A percentile compares a stretch with the other conserved stretches of the same genome.
Conservation (phyloP, 2,329 filamentous ascomycete species). For the Alternaria rosae region DNA sequence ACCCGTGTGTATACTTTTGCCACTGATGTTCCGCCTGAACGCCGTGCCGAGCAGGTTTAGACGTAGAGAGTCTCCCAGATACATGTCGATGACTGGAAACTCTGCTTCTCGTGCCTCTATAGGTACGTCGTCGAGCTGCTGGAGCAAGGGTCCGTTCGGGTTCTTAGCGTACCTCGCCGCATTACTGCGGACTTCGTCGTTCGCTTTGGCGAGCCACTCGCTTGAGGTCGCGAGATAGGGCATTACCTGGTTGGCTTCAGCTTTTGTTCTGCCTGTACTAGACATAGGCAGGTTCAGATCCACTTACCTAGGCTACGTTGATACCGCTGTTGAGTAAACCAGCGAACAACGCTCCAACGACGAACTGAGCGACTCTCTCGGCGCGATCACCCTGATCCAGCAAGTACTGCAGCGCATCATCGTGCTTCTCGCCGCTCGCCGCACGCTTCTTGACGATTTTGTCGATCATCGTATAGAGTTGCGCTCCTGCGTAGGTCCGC, state of each 20-base stretch:
- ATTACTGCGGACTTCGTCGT: constrained; percentile 57
- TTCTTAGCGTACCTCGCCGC: constrained; percentile 55
- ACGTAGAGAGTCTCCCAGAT: constrained; percentile 63
- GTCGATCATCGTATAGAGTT: constrained; percentile 59
- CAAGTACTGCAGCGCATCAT: constrained; percentile 63
- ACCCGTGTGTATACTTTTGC: constrained; percentile 55
- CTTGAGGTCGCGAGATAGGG: constrained; percentile 45
- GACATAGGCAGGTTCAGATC: neutral
- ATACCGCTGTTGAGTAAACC: constrained; percentile 66
- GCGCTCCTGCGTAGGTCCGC: constrained; percentile 56
- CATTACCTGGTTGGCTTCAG: constrained; percentile 11
- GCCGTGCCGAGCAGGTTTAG: constrained; percentile 57
- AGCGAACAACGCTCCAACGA: constrained; percentile 63
- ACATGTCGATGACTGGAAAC: constrained; percentile 62
- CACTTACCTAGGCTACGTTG: constrained; percentile 60
- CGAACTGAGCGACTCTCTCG: constrained; percentile 56
- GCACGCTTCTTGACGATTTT: constrained; percentile 58
- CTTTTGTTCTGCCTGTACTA: neutral
- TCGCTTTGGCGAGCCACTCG: constrained; percentile 56
- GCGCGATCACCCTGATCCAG: constrained; percentile 61
- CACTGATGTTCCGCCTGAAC: constrained; percentile 62
- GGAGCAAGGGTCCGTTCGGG: constrained; percentile 41
- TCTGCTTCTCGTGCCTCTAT: constrained; percentile 64
- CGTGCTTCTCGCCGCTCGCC: constrained; percentile 51
- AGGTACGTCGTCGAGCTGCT: constrained; percentile 54